Percentiles rank a stretch among this genome's conserved stretches.
phyloP scores from a whole-genome alignment of 768 basidiomycete genomes.

The Trametes cingulata region DNA sequence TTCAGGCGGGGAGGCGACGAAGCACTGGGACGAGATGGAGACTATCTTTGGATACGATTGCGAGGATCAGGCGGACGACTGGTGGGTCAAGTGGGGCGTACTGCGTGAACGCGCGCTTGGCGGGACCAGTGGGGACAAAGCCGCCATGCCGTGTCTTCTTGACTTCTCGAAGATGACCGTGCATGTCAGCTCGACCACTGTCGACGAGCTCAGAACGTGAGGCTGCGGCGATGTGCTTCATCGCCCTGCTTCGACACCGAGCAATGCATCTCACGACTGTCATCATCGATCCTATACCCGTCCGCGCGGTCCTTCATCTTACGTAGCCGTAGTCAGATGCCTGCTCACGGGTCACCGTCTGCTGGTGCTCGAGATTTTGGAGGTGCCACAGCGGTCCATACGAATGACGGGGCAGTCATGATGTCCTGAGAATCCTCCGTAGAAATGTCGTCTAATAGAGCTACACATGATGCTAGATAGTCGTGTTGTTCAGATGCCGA shows the following conservation, averaged over 20 bases:
- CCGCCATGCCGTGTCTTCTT: not conserved
- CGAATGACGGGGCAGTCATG: not conserved
- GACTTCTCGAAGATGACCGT: conserved; percentile 12
- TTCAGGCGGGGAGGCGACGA: conserved; percentile 27
- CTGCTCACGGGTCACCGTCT: too few species aligned
- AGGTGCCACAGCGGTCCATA: too few species aligned
- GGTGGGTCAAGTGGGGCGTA: conserved; percentile 40
- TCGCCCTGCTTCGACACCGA: not conserved
- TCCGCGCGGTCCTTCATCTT: not conserved
- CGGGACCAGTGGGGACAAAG: not conserved
- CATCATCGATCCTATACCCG: not conserved
- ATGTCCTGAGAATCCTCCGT: not conserved
- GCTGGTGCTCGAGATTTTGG: not conserved
- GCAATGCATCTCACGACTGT: not conserved
- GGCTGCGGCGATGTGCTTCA: not conserved
- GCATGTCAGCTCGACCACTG: not conserved
- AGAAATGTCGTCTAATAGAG: conserved; percentile 3
- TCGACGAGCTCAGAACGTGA: not conserved
- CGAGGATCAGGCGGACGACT: conserved; percentile 39
- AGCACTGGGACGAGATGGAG: conserved; percentile 32
- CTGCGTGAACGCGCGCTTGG: conserved; percentile 27
- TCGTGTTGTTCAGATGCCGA: not conserved
- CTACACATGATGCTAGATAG: conserved; percentile 1
- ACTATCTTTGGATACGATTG: conserved; percentile 37
- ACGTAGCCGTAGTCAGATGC: not conserved